These are phyloP conservation scores for Coffea canephora DNA, from an alignment of 257 asterid genomes.

Conservation along the genomic window DNA sequence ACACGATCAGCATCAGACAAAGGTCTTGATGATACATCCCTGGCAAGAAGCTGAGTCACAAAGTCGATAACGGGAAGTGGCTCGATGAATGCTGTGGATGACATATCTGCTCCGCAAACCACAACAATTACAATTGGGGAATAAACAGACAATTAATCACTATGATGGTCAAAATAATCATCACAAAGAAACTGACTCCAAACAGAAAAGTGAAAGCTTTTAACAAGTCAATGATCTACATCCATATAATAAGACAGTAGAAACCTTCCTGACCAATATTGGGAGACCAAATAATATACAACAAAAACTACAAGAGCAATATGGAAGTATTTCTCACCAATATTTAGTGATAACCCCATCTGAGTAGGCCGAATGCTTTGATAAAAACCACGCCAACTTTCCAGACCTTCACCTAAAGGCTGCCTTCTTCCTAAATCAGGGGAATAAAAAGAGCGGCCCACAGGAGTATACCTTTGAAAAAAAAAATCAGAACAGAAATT, in stretches of 20 bases:
- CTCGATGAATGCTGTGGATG: conserved; percentile 96
- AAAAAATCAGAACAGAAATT: conserved; percentile 10
- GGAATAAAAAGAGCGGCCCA: conserved; percentile 85
- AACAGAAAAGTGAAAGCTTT: not conserved
- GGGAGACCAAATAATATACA: not conserved
- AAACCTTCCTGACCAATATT: not conserved
- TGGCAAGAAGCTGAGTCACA: conserved; percentile 74
- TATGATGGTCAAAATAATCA: not conserved
- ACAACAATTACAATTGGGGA: not conserved
- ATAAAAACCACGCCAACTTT: conserved; percentile 97
- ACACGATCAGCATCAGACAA: conserved; percentile 94
- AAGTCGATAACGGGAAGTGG: conserved; percentile 89
- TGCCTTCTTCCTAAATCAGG: conserved; percentile 73
- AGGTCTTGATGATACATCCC: conserved; percentile 73
- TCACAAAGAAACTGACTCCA: no score
- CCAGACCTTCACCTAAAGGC: conserved; percentile 90
- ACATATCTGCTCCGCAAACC: conserved; percentile 66
- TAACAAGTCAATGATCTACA: not conserved
- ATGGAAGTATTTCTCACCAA: conserved; percentile 46
- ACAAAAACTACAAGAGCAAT: not conserved
- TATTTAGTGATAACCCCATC: conserved; percentile 91
- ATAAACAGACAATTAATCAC: not conserved
- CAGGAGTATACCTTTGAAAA: conserved; percentile 56
- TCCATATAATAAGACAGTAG: not conserved
- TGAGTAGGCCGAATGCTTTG: conserved; percentile 98